Conservation (phyloP, 2,329 filamentous ascomycete genomes). For the Hypoxylon sp. region DNA sequence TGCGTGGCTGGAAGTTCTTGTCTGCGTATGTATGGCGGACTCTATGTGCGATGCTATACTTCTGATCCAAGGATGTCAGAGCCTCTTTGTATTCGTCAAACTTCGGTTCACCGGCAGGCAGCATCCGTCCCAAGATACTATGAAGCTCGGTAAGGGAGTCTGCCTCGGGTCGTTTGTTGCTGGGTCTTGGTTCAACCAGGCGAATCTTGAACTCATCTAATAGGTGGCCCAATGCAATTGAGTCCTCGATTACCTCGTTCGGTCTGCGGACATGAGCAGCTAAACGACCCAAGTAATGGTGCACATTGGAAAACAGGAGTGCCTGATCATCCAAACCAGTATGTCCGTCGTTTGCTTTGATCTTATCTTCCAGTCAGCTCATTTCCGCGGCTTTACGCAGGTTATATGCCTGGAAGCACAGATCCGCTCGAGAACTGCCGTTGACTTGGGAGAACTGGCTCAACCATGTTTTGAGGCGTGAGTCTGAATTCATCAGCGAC, state of each 20-base stretch:
- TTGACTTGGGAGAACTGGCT: conserved; percentile 3
- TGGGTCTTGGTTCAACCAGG: conserved; percentile 30
- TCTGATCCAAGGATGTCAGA: conserved; percentile 48
- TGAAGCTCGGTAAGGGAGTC: conserved; percentile 50
- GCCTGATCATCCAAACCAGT: neutral
- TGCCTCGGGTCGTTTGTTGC: conserved; percentile 37
- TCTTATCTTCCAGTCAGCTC: conserved; percentile 12
- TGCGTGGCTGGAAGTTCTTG: conserved; percentile 47
- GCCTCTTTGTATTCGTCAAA: conserved; percentile 28
- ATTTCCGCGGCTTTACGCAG: conserved; percentile 22
- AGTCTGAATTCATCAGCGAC: conserved; percentile 20
- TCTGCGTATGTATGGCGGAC: conserved; percentile 49
- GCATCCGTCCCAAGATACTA: conserved; percentile 53
- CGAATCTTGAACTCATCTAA: conserved; percentile 51
- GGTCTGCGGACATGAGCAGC: conserved; percentile 58
- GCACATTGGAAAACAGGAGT: conserved; percentile 48
- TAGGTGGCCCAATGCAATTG: conserved; percentile 48
- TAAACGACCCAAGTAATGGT: conserved; percentile 61
- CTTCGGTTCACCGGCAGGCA: conserved; percentile 31
- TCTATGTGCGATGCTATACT: conserved; percentile 41
- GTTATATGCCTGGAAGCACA: conserved; percentile 37
- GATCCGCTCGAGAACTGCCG: conserved; percentile 1
- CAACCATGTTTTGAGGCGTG: conserved; percentile 34
- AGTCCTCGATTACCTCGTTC: conserved; percentile 54
- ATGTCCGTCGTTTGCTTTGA: neutral